Evolutionary conservation across 2,329 filamentous ascomycete genomes (phyloP).

Genomic region (Zasmidium cellare): DNA sequence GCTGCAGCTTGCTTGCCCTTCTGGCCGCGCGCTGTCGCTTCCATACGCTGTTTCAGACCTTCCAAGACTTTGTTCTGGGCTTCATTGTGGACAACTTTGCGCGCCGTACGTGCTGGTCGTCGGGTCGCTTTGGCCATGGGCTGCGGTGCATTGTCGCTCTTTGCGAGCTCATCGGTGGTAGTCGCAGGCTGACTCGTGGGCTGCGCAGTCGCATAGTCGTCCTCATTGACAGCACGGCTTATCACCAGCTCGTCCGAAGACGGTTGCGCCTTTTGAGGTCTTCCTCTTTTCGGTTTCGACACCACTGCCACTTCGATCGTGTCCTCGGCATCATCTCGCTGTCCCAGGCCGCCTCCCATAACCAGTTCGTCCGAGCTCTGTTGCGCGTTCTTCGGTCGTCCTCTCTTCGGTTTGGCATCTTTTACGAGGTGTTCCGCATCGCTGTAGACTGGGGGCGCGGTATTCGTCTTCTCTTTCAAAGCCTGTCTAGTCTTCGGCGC

Average conservation of each 20-base stretch:
- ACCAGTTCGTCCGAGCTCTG: slow-evolving; percentile 25
- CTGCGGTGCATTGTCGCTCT: slow-evolving; percentile 20
- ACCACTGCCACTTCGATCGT: not conserved
- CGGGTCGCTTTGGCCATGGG: slow-evolving; percentile 19
- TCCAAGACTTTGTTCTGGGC: slow-evolving; percentile 32
- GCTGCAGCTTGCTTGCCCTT: slow-evolving; percentile 16
- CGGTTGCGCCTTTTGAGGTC: slow-evolving; percentile 20
- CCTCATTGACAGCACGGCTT: not conserved
- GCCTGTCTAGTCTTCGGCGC: slow-evolving; percentile 23
- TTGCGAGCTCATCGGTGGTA: slow-evolving; percentile 28
- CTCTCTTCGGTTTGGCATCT: slow-evolving; percentile 24
- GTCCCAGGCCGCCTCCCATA: slow-evolving; percentile 32
- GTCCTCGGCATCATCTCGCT: slow-evolving; percentile 5
- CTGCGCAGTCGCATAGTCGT: slow-evolving; percentile 1
- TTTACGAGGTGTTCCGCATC: slow-evolving; percentile 31
- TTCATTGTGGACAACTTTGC: slow-evolving; percentile 28
- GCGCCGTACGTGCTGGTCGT: slow-evolving; percentile 24
- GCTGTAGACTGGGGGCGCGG: slow-evolving; percentile 24
- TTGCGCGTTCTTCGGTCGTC: slow-evolving; percentile 21
- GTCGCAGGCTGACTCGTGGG: slow-evolving; percentile 14
- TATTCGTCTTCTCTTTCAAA: slow-evolving; percentile 34
- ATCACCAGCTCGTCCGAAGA: slow-evolving; percentile 29
- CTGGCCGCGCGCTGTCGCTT: slow-evolving; percentile 27
- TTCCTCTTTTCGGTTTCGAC: slow-evolving; percentile 23
- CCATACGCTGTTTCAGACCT: slow-evolving; percentile 36